These are phyloP conservation scores for Pulveroboletus ridleyi DNA, from an alignment of 1,284 basidiomycete genomes.

Conservation along the genomic window DNA sequence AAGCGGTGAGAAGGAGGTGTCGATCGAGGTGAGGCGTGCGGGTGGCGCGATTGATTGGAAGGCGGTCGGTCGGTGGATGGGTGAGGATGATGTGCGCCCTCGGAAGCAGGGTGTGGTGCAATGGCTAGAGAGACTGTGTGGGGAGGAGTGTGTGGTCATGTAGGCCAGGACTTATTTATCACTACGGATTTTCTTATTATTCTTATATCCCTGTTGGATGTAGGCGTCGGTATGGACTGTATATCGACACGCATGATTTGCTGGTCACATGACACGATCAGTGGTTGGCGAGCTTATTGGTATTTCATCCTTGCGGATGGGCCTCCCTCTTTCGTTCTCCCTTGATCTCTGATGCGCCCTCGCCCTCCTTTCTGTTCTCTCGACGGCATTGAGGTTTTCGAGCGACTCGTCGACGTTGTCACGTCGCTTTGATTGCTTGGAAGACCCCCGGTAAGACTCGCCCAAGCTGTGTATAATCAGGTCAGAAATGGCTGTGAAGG, in stretches of 20 bases:
- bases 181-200: constrained; percentile 27
- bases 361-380: constrained; percentile 34
- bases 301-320: constrained; percentile 53
- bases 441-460: constrained; percentile 80
- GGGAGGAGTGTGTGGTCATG: too few relatives aligned
- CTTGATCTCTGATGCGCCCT: constrained; percentile 51
- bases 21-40: too few relatives aligned
- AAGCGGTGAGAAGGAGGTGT: too few relatives aligned
- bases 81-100: too few relatives aligned
- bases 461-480: background rate
- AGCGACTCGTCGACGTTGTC: constrained; percentile 80
- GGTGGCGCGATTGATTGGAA: too few relatives aligned
- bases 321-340: constrained; percentile 41
- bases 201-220: too few relatives aligned
- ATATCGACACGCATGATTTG: too few relatives aligned
- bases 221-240: too few relatives aligned
- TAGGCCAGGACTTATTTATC: background rate
- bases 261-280: too few relatives aligned
- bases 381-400: constrained; percentile 56
- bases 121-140: too few relatives aligned
- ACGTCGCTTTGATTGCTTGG: constrained; percentile 76
- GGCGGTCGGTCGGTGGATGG: too few relatives aligned
- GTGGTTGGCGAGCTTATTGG: constrained; percentile 51
- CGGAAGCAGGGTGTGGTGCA: too few relatives aligned
- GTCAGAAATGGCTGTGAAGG: background rate